phyloP scores from a whole-genome alignment of 1,284 basidiomycete species.

The Puccinia hordei region DNA sequence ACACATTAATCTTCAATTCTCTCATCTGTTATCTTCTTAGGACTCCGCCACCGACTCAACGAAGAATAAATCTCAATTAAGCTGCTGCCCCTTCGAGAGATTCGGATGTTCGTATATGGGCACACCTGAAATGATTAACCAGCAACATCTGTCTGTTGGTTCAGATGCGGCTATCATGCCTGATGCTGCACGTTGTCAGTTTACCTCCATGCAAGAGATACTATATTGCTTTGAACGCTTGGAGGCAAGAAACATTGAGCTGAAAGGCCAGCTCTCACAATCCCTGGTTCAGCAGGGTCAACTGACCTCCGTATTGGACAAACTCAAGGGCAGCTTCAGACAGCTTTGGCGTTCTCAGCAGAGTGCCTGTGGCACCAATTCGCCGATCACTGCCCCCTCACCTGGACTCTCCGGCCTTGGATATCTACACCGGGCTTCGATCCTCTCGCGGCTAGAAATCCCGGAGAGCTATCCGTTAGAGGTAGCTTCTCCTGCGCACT shows the following conservation, averaged over 20 bases:
- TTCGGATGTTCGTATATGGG: conserved; percentile 32
- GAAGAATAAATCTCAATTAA: not conserved
- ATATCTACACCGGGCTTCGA: not conserved
- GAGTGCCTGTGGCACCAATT: not conserved
- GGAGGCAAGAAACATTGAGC: conserved; percentile 20
- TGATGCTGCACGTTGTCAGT: not conserved
- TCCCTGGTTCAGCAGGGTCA: conserved; percentile 10
- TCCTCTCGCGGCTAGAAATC: not conserved
- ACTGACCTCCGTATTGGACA: conserved; percentile 6
- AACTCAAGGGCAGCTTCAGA: conserved; percentile 23
- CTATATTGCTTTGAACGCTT: conserved; percentile 2
- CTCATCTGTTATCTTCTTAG: not conserved
- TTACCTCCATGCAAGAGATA: conserved; percentile 31
- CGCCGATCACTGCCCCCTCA: not conserved
- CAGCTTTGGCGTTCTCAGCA: conserved; percentile 28
- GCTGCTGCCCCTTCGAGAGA: conserved; percentile 23
- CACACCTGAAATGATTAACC: conserved; percentile 12
- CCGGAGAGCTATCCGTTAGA: not conserved
- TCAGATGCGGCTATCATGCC: not conserved
- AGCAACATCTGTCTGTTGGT: conserved; percentile 2
- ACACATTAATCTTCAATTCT: not conserved
- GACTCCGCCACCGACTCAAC: not conserved
- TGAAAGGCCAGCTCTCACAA: conserved; percentile 13
- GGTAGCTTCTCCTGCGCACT: not conserved
- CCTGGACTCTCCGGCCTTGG: not conserved